These are phyloP conservation scores for Bonnemaisonia californica DNA, from an alignment of 31 red algal genomes.

Conservation along the genomic window DNA sequence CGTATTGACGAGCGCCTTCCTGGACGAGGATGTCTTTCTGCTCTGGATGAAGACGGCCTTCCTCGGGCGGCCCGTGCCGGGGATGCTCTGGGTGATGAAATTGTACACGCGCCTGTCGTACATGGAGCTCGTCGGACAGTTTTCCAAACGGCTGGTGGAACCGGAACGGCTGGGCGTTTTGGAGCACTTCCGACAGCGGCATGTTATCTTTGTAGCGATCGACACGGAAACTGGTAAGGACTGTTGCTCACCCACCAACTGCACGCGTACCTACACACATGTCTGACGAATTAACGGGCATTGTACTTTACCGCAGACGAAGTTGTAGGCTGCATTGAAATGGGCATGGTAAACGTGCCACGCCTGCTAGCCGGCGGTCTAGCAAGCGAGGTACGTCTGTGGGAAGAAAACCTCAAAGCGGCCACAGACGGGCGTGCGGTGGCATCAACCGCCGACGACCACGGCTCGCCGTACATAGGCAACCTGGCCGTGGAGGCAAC, in stretches of 20 bases:
- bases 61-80: background rate
- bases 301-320: slow-evolving; percentile 5
- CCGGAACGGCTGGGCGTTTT: background rate
- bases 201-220: slow-evolving; percentile 53
- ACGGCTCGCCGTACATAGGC: slow-evolving; percentile 52
- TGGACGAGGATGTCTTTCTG: slow-evolving; percentile 13
- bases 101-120: slow-evolving; percentile 18
- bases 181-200: background rate
- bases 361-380: slow-evolving; percentile 17
- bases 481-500: slow-evolving; percentile 48
- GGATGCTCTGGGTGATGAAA: background rate
- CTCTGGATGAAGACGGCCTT: background rate
- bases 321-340: slow-evolving; percentile 62
- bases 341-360: slow-evolving; percentile 56
- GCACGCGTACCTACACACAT: background rate
- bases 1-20: slow-evolving; percentile 29
- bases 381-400: slow-evolving; percentile 32
- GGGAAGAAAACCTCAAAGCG: slow-evolving; percentile 32
- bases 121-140: slow-evolving; percentile 25
- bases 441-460: background rate
- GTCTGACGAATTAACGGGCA: background rate
- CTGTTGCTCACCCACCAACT: background rate
- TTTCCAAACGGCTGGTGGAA: slow-evolving; percentile 27
- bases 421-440: background rate
- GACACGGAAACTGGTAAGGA: slow-evolving; percentile 22